These are phyloP conservation scores for Tillandsia fasciculata DNA, from an alignment of 176 grass and related monocot genomes.

Conservation along the genomic window DNA sequence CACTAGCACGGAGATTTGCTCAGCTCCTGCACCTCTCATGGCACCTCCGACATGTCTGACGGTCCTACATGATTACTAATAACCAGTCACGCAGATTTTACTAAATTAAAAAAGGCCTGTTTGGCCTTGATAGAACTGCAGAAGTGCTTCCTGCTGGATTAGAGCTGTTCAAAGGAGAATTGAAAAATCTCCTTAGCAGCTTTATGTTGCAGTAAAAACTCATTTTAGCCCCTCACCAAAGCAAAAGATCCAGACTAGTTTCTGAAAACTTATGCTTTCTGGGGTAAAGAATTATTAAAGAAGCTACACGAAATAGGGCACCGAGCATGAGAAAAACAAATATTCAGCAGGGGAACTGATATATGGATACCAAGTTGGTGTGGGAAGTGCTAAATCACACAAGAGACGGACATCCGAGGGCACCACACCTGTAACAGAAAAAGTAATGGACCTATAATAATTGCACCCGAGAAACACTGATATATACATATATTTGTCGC, in stretches of 20 bases:
- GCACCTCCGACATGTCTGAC: constrained; percentile 75
- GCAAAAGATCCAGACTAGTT: too few species aligned
- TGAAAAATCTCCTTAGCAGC: too few species aligned
- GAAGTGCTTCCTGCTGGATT: too few species aligned
- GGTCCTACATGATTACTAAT: constrained; percentile 30
- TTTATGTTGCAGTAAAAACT: too few species aligned
- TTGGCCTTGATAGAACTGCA: too few species aligned
- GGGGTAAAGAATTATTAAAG: too few species aligned
- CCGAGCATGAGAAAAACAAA: not conserved
- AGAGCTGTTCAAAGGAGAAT: too few species aligned
- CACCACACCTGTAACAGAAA: constrained; percentile 38
- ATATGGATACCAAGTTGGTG: constrained; percentile 58
- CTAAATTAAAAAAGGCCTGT: not conserved
- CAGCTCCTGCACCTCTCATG: constrained; percentile 77
- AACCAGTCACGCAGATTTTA: constrained; percentile 1
- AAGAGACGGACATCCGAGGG: constrained; percentile 63
- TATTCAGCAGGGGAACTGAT: constrained; percentile 3
- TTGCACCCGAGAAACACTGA: not conserved
- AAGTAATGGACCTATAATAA: constrained; percentile 17
- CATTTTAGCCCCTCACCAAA: too few species aligned
- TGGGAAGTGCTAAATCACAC: constrained; percentile 73
- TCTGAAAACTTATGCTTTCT: too few species aligned
- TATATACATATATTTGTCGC: not conserved
- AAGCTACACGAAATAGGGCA: too few species aligned
- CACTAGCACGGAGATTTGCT: constrained; percentile 84